Base-by-base conservation (phyloP, 2,329 filamentous ascomycete species). In the Emericellopsis atlantica region DNA sequence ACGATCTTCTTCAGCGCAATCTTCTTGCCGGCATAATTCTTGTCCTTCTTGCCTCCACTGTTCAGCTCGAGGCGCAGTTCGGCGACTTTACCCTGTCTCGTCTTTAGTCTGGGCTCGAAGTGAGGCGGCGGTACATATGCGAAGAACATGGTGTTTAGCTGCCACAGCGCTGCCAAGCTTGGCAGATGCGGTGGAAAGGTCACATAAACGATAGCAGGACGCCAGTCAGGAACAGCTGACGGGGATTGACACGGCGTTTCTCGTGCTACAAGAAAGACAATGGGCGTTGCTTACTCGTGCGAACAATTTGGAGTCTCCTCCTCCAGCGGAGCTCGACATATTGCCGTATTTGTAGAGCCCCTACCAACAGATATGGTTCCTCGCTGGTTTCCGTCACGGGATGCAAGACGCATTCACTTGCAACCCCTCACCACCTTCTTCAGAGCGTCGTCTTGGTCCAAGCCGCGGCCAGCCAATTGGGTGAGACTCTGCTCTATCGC, bases 1-100 rank as follows among this genome's bases (percentile, higher is more conserved):
- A 98, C 92, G 51, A 98, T 96, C 74, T 95, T 95, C 75, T 98
- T 98, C 47, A 98, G 74, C 10, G 92, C 89, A 57, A 95, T 93
- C 76, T 96, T 96, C 73, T 96, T 98, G 49, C 79, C 79, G 36
- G 82, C 76, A 65, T 87, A 83, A 66, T 93, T 95, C 75, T 95
- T 96, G 69, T 98, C 92, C 70, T 96, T 98, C 72, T 94, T 95
- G 50, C 85, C 83, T 58, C 88, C 88, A 63, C 81, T 86, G 64
- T 88, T 89, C 58, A 98, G 77, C 70, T 98, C 92, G 59, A 84
- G 78, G 61, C 92, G 87, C 58, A 98, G 73, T 76, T 98, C 92
- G 47, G 90, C 89, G 50, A 96, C 92, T 75, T 98, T 98, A 73
- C 92, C 92, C 92, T 98, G 84, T 69, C 65, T 54, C 60, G 63